Evolutionary conservation across 306 rosid species (phyloP).

Genomic region (Quillaja saponaria): DNA sequence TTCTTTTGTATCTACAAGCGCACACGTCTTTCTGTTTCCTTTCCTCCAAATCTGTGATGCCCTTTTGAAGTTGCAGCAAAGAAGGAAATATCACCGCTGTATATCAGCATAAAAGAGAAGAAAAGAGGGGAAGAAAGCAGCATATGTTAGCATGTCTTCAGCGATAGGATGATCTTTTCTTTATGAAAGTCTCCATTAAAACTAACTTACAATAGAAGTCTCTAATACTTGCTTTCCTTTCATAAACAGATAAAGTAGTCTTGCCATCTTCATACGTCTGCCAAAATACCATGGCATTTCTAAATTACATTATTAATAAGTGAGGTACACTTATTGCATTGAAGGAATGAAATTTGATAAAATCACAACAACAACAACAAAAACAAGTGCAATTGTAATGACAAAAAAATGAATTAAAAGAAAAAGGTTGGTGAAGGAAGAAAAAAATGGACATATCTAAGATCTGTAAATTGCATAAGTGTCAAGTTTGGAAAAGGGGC

Average conservation of each 20-base stretch:
- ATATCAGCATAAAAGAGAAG: conserved; percentile 3
- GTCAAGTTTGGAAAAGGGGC: conserved; percentile 1
- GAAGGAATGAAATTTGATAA: too few species aligned
- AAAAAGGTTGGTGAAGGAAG: conserved; percentile 1
- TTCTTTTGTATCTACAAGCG: conserved; percentile 52
- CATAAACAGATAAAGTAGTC: conserved; percentile 74
- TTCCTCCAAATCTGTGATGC: conserved; percentile 85
- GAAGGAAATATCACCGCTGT: conserved; percentile 87
- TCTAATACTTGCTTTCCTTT: conserved; percentile 81
- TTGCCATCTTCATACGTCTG: conserved; percentile 86
- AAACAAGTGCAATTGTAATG: too few species aligned
- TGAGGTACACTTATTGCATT: too few species aligned
- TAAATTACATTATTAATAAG: conserved; percentile 25
- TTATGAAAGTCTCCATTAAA: too few species aligned
- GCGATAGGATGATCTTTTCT: too few species aligned
- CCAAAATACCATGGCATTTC: conserved; percentile 33
- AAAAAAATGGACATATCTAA: neutral
- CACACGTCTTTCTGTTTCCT: conserved; percentile 73
- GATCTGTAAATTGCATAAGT: neutral
- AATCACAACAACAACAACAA: too few species aligned
- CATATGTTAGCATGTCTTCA: conserved; percentile 8
- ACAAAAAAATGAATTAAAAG: conserved; percentile 16
- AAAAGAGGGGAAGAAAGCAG: too few species aligned
- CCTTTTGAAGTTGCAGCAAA: conserved; percentile 80
- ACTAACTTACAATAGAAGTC: conserved; percentile 77